Percentiles rank a stretch among this genome's conserved stretches.
Evolutionary conservation across 768 basidiomycete species (phyloP).

Genomic region (Podaxis mareebaensis): DNA sequence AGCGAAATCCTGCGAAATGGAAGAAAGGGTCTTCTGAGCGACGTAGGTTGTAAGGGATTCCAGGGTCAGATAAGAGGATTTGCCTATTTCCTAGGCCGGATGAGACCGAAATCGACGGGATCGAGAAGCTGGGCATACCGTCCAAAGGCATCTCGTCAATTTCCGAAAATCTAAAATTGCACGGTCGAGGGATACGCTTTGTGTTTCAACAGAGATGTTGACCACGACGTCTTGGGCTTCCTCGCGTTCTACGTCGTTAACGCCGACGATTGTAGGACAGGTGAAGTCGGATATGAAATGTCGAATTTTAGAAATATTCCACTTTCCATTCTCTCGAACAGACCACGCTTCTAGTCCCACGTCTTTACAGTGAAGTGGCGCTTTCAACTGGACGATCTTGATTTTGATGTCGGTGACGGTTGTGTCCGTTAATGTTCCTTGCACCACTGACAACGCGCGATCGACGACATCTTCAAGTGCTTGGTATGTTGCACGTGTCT

Average conservation of each 20-base stretch:
- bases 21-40: conserved; percentile 45
- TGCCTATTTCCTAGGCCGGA: conserved; percentile 13
- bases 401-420: conserved; percentile 30
- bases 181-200: background rate
- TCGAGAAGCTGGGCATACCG: conserved; percentile 25
- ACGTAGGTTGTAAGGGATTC: conserved; percentile 68
- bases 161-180: conserved; percentile 35
- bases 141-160: conserved; percentile 37
- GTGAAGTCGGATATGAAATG: conserved; percentile 41
- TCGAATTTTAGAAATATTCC: conserved; percentile 23
- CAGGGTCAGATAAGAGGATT: conserved; percentile 51
- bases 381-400: conserved; percentile 46
- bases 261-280: conserved; percentile 61
- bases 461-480: conserved; percentile 49
- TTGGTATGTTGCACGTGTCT: conserved; percentile 29
- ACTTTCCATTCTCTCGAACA: conserved; percentile 18
- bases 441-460: conserved; percentile 37
- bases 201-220: conserved; percentile 32
- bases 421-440: conserved; percentile 35
- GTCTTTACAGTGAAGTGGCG: conserved; percentile 50
- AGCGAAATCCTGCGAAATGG: conserved; percentile 18
- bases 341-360: conserved; percentile 41
- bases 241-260: conserved; percentile 64
- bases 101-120: background rate
- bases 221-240: conserved; percentile 64